These are phyloP conservation scores for Colletotrichum plurivorum DNA, from an alignment of 2,329 filamentous ascomycete species.

Conservation along the genomic window DNA sequence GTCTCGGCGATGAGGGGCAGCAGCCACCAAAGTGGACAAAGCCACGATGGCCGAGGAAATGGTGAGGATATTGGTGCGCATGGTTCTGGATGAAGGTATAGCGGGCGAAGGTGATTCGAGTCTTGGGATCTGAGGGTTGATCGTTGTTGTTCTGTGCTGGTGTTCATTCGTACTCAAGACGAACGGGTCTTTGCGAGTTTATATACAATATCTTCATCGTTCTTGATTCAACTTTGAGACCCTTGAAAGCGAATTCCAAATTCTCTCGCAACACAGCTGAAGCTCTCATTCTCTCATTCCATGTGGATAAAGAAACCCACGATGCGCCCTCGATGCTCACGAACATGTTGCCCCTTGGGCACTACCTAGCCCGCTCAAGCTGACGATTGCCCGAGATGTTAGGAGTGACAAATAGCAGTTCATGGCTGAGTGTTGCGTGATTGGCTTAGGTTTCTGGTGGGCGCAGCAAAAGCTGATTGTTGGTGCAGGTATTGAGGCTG, in stretches of 20 bases:
- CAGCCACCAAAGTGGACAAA: background rate
- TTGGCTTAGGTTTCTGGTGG: background rate
- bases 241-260: too few species aligned
- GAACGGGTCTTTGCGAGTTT: too few species aligned
- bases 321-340: background rate
- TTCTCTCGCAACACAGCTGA: too few species aligned
- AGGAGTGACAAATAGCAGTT: background rate
- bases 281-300: background rate
- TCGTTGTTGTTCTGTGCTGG: background rate
- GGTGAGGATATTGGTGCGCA: background rate
- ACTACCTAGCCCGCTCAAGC: background rate
- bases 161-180: background rate
- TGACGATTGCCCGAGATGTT: background rate
- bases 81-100: background rate
- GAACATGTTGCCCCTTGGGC: background rate
- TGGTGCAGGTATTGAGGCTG: background rate
- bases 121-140: background rate
- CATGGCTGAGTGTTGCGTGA: background rate
- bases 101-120: background rate
- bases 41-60: background rate
- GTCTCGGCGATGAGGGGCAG: slow-evolving; percentile 7
- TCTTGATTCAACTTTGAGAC: too few species aligned
- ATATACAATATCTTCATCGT: too few species aligned
- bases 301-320: background rate
- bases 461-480: background rate